Evolutionary conservation across 345 rosid genomes (phyloP).

Genomic region (Physaria fendleri): DNA sequence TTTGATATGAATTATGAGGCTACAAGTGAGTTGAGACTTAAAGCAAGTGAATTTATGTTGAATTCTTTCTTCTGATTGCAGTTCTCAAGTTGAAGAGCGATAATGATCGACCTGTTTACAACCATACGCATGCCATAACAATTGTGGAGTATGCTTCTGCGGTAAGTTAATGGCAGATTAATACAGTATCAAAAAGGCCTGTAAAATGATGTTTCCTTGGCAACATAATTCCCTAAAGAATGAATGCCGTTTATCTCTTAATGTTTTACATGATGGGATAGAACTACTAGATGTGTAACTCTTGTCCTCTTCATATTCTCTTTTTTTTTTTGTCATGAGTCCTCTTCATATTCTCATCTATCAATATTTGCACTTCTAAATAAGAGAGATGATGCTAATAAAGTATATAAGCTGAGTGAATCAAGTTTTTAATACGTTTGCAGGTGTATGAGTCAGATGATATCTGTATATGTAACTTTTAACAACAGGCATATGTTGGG

Average conservation of each 20-base stretch:
- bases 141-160: conserved; percentile 95
- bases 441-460: conserved; percentile 78
- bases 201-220: neutral
- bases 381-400: neutral
- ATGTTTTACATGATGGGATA: neutral
- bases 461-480: neutral
- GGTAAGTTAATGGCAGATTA: conserved; percentile 37
- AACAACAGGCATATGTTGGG: conserved; percentile 47
- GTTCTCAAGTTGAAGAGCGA: conserved; percentile 44
- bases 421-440: conserved; percentile 21
- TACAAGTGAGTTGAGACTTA: neutral
- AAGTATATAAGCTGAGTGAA: neutral
- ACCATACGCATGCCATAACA: conserved; percentile 73
- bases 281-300: neutral
- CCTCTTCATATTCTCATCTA: neutral
- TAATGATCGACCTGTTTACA: conserved; percentile 42
- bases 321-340: too few relatives aligned
- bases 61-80: conserved; percentile 21
- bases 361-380: neutral
- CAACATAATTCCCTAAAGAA: neutral
- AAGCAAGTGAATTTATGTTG: neutral
- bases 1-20: neutral
- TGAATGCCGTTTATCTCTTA: neutral
- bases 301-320: neutral
- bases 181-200: neutral